Evolutionary conservation across 2,329 filamentous ascomycete species (phyloP), one percentile per base, ranked within the genome.

Genomic region (Biscogniauxia marginata): DNA sequence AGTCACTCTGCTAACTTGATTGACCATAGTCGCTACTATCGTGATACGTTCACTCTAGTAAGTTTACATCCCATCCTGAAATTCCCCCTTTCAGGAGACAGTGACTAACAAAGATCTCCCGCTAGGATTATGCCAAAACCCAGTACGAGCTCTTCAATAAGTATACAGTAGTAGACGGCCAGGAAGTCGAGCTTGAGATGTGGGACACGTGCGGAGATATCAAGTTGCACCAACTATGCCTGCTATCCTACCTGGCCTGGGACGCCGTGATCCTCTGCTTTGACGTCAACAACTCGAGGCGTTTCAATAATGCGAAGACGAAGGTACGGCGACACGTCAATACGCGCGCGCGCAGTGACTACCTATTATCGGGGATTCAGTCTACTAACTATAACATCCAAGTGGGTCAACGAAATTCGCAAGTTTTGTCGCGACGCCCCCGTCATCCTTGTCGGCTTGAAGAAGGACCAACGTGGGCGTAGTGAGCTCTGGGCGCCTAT

Each of bases 391-490:
- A 39, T 39, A 2, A 16, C 56, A 18, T 13, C 13, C 21, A n/a
- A 83, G 79, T 90, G 87, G 84, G 84, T 86, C 39, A 82, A 86
- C 66, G 86, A 90, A 75, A 87, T 88, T 47, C 81, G 85, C 85
- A 71, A 80, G 82, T 62, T 67, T 47, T 89, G 86, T 70, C 84
- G 83, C 11, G 80, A 79, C 34, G 82, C 87, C 2, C 88, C 88
- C 18, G 85, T 90, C 60, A 88, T 91, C 63, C 77, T 91, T 24
- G 84, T 90, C 57, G 88, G 87, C 16, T 74, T 90, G 62, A 90
- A 91, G 74, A 90, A 89, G 65, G 88, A 91, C 76, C 79, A 89
- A 20, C 84, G 88, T 22, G 49, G 58, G 11, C 63, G 64, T 7
- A 47, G 56, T 1, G 65, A 66, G 5, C 61, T 67, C 8, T 64